phyloP scores from a whole-genome alignment of 2,329 filamentous ascomycete species.

The Mycogone perniciosa region DNA sequence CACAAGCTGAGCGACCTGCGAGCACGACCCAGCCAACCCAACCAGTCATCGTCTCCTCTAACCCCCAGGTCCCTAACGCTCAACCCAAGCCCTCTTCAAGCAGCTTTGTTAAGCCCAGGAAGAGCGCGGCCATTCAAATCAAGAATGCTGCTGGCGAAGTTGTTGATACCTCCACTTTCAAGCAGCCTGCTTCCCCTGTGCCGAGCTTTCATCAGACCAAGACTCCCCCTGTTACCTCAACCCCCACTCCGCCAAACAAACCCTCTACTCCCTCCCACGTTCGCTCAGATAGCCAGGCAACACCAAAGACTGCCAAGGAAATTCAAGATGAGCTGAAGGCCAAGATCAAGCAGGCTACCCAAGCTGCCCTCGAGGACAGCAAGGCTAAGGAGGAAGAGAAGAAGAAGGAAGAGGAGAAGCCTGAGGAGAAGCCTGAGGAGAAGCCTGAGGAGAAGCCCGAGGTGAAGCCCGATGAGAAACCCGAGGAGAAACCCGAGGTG shows the following conservation, averaged over 20 bases:
- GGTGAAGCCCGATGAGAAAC: slow-evolving; percentile 25
- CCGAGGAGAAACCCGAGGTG: slow-evolving; percentile 26
- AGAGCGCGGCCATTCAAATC: slow-evolving; percentile 74
- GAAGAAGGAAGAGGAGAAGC: slow-evolving; percentile 20
- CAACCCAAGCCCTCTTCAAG: slow-evolving; percentile 42
- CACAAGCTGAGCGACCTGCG: slow-evolving; percentile 63
- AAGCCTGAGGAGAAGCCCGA: slow-evolving; percentile 25
- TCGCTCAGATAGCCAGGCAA: slow-evolving; percentile 63
- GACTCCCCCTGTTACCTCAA: slow-evolving; percentile 64
- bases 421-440: too few relatives aligned
- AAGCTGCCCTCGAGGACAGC: slow-evolving; percentile 24
- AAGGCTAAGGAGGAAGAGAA: slow-evolving; percentile 22
- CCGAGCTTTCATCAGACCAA: slow-evolving; percentile 51
- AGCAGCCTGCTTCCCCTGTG: slow-evolving; percentile 51
- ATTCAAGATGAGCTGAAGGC: slow-evolving; percentile 77
- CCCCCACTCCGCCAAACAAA: slow-evolving; percentile 75
- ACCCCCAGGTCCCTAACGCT: slow-evolving; percentile 58
- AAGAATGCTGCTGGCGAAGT: slow-evolving; percentile 76
- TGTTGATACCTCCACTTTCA: slow-evolving; percentile 59
- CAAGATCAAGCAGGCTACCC: slow-evolving; percentile 61
- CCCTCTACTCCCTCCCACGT: slow-evolving; percentile 60
- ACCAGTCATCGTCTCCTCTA: slow-evolving; percentile 56
- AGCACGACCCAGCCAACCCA: slow-evolving; percentile 58
- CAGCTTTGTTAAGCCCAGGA: slow-evolving; percentile 49
- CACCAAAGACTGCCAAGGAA: slow-evolving; percentile 70